These are phyloP conservation scores for Cyberlindnera xishuangbannaensis DNA, from an alignment of 805 yeast genomes.

Conservation along the genomic window DNA sequence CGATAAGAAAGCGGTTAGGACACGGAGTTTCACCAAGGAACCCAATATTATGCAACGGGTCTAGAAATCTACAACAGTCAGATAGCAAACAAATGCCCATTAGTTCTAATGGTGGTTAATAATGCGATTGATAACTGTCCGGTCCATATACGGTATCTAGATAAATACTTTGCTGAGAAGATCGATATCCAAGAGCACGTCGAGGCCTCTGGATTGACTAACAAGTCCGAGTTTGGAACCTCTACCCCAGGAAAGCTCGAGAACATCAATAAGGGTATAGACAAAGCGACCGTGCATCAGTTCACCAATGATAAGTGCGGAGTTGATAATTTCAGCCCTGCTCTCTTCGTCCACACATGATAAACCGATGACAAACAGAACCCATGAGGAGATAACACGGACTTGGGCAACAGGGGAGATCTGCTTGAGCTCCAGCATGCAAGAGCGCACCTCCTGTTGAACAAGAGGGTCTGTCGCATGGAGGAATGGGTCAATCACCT, in stretches of 20 bases:
- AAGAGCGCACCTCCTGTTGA: slow-evolving; percentile 10
- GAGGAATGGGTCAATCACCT: slow-evolving; percentile 9
- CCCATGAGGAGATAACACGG: slow-evolving; percentile 10
- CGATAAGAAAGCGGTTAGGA: too few relatives aligned
- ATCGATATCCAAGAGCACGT: slow-evolving; percentile 1
- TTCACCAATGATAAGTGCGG: slow-evolving; percentile 7
- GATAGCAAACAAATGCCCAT: too few relatives aligned
- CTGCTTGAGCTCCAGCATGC: slow-evolving; percentile 5
- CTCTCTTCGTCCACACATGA: slow-evolving; percentile 4
- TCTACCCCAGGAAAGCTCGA: slow-evolving; percentile 11
- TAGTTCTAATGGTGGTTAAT: background rate
- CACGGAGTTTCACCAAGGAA: too few relatives aligned
- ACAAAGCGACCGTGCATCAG: slow-evolving; percentile 9
- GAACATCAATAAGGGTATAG: slow-evolving; percentile 5
- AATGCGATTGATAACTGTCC: background rate
- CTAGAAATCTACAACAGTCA: too few relatives aligned
- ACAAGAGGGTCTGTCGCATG: slow-evolving; percentile 5
- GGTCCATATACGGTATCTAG: too few relatives aligned
- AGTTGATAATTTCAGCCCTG: slow-evolving; percentile 3
- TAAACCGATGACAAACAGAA: slow-evolving; percentile 6
- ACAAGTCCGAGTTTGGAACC: slow-evolving; percentile 1
- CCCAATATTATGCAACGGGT: too few relatives aligned
- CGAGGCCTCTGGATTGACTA: slow-evolving; percentile 4
- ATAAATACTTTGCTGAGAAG: slow-evolving; percentile 4
- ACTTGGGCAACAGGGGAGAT: slow-evolving; percentile 8